Evolutionary conservation across 495 filamentous ascomycete species (phyloP), one percentile per base, ranked within the genome.

Genomic region (Penicillium antarcticum): DNA sequence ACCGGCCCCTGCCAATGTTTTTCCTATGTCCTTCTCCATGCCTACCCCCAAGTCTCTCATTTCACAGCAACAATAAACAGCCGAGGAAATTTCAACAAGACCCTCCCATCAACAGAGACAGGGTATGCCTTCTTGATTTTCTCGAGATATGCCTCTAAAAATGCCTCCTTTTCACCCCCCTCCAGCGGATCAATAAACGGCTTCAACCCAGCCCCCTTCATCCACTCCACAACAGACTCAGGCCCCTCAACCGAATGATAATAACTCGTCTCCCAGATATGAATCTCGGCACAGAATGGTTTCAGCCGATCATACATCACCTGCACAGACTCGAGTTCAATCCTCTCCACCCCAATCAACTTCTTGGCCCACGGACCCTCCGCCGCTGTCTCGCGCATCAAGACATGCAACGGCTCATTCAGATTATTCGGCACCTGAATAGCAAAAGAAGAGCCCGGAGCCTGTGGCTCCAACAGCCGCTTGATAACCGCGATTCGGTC

Each of bases 341-440:
- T 78, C n/a, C 75, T 65, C 8, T 66, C 73, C n/a, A 72, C 66
- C 17, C 63, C 55, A 5, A 51, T 49, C 16, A 75, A 51, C 2
- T 58, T 63, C 3, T 31, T 36, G 12, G 58, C 58, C 75, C 77
- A 80, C 0, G 73, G 69, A 0, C 68, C 69, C 8, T 58, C 45
- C 0, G 51, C 31, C 0, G 75, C 74, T 2, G 71, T 73, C 23
- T 75, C 66, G 0, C 72, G 58, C 79, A 83, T 82, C 2, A 71
- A 50, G 0, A 58, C 62, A 59, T 81, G 79, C 21, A 73, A 73
- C 12, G 74, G 71, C 53, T 80, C 71, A 14, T 33, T 26, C 35
- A 72, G 65, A 45, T 81, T 83, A 48, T 80, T 73, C 0, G 80
- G 79, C 4, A 81, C 72, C 47, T 83, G 79, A 37, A 82, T 61